Evolutionary conservation across 768 basidiomycete genomes (phyloP).

Genomic region (Lentinula raphanica): DNA sequence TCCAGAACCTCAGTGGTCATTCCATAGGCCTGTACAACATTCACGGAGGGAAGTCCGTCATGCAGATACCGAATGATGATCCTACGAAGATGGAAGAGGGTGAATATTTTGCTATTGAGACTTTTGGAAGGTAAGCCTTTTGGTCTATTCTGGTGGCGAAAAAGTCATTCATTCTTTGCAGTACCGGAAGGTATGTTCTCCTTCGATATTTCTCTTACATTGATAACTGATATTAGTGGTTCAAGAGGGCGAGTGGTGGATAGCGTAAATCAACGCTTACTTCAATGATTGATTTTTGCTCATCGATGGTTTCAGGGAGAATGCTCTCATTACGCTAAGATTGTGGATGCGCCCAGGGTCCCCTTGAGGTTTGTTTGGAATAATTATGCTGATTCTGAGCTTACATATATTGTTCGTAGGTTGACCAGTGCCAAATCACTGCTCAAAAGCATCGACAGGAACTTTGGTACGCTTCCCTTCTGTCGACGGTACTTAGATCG

Average conservation of each 20-base stretch:
- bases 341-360: constrained; percentile 62
- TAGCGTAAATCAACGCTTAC: constrained; percentile 37
- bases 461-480: constrained; percentile 94
- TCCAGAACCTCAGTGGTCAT: constrained; percentile 92
- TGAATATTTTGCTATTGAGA: constrained; percentile 98
- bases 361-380: constrained; percentile 59
- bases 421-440: constrained; percentile 81
- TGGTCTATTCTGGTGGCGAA: not conserved
- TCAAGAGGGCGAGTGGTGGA: constrained; percentile 87
- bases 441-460: constrained; percentile 81
- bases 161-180: not conserved
- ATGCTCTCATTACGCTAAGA: constrained; percentile 87
- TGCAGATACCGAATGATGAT: constrained; percentile 85
- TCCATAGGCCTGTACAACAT: constrained; percentile 88
- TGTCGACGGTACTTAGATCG: constrained; percentile 95
- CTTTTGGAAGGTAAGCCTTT: constrained; percentile 56
- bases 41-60: constrained; percentile 90
- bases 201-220: not conserved
- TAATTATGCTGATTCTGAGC: not conserved
- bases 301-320: constrained; percentile 56
- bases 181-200: not conserved
- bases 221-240: constrained; percentile 49
- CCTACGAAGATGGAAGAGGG: constrained; percentile 99
- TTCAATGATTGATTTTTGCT: not conserved
- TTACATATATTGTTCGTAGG: constrained; percentile 33